These are phyloP conservation scores for Kalaharituber pfeilii DNA, from an alignment of 2,329 filamentous ascomycete species.

Conservation along the genomic window DNA sequence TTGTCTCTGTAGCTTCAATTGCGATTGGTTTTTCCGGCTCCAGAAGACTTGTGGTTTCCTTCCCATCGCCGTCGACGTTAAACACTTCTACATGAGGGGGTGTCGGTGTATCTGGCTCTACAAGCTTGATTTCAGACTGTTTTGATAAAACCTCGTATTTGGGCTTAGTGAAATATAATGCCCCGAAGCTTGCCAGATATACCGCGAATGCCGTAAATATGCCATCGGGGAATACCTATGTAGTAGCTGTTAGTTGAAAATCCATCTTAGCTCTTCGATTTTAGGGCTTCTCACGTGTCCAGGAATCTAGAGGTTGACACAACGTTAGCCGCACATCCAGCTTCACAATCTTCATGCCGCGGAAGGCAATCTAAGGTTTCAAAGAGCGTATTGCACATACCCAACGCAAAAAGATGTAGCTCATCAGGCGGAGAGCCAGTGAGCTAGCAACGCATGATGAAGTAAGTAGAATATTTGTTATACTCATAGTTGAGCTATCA, in stretches of 20 bases:
- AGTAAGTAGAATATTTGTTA: neutral
- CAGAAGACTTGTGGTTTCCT: conserved; percentile 1
- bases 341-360: neutral
- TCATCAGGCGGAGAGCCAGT: conserved; percentile 7
- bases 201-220: conserved; percentile 47
- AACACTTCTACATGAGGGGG: conserved; percentile 1
- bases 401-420: conserved; percentile 45
- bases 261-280: neutral
- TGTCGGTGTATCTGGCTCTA: conserved; percentile 8
- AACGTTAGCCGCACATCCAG: conserved; percentile 8
- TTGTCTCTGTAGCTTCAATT: conserved; percentile 31
- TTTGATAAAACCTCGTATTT: conserved; percentile 41
- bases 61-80: neutral
- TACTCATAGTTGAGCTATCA: neutral
- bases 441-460: conserved; percentile 13
- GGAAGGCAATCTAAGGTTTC: too few relatives aligned
- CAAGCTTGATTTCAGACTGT: conserved; percentile 38
- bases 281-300: conserved; percentile 25
- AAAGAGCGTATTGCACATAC: conserved; percentile 29
- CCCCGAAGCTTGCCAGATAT: conserved; percentile 47
- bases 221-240: conserved; percentile 28
- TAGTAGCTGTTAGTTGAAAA: conserved; percentile 9
- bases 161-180: conserved; percentile 39
- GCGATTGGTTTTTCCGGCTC: conserved; percentile 3
- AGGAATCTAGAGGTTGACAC: conserved; percentile 23